Evolutionary conservation across 2,329 filamentous ascomycete genomes (phyloP).

Genomic region (Monosporascus sp.): DNA sequence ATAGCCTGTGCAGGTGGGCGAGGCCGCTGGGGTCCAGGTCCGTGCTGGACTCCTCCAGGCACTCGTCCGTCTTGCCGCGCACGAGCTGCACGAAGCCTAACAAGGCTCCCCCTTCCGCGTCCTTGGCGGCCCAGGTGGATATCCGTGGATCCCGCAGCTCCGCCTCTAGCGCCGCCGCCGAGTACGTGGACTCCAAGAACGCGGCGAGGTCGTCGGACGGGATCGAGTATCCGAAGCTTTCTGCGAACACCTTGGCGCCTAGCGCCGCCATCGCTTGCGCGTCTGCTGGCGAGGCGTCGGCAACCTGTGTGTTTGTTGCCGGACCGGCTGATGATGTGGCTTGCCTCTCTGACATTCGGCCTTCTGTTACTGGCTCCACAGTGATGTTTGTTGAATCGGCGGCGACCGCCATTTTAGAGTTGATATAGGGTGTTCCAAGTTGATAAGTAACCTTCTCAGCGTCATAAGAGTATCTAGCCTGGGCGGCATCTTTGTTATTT

Average conservation of each 20-base stretch:
- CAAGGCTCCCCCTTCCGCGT: conserved; percentile 8
- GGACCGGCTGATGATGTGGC: neutral
- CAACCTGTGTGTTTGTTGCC: conserved; percentile 4
- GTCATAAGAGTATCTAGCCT: too few species aligned
- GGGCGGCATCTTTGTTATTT: too few species aligned
- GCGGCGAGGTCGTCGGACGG: conserved; percentile 17
- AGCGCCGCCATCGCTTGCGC: conserved; percentile 20
- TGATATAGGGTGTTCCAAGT: too few species aligned
- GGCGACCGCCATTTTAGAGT: too few species aligned
- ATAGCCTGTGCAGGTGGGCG: conserved; percentile 23
- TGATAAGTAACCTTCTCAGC: too few species aligned
- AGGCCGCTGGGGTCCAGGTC: conserved; percentile 8
- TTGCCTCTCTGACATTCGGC: neutral
- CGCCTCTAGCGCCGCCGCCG: conserved; percentile 11
- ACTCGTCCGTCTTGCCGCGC: conserved; percentile 12
- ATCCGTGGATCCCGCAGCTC: conserved; percentile 15
- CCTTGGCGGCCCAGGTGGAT: conserved; percentile 18
- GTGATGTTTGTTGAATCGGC: too few species aligned
- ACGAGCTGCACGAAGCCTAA: conserved; percentile 23
- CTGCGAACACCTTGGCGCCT: conserved; percentile 21
- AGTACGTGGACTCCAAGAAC: conserved; percentile 18
- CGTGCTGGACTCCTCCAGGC: conserved; percentile 9
- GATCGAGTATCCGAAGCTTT: conserved; percentile 20
- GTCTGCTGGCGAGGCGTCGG: conserved; percentile 15
- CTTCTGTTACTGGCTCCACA: neutral